These are phyloP conservation scores for Blumeriella jaapii DNA, from an alignment of 2,329 filamentous ascomycete species.

Conservation along the genomic window DNA sequence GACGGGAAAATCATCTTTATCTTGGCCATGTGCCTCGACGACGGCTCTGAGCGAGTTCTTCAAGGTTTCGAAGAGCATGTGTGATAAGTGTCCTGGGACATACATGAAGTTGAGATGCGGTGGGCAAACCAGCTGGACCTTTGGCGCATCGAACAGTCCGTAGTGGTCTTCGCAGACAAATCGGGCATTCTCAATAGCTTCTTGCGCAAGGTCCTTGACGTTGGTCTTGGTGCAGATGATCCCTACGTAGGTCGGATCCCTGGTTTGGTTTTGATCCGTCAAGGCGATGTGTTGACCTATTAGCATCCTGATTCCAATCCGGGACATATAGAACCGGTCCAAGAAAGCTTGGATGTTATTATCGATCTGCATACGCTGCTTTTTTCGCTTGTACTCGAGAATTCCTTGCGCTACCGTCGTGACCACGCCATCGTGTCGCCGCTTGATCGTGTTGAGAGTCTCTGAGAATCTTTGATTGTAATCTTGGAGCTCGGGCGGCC, in stretches of 20 bases:
- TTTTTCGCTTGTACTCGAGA: slow-evolving; percentile 91
- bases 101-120: slow-evolving; percentile 98
- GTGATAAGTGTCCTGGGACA: slow-evolving; percentile 93
- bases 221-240: slow-evolving; percentile 99
- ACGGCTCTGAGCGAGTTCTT: slow-evolving; percentile 97
- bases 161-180: slow-evolving; percentile 99
- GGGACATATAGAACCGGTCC: slow-evolving; percentile 99
- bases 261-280: slow-evolving; percentile 81
- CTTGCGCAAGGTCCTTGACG: slow-evolving; percentile 84
- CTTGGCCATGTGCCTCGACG: slow-evolving; percentile 87
- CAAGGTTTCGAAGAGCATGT: slow-evolving; percentile 98
- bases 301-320: slow-evolving; percentile 97
- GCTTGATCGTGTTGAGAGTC: slow-evolving; percentile 86
- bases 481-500: slow-evolving; percentile 87
- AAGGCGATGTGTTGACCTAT: slow-evolving; percentile 97
- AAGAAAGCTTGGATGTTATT: slow-evolving; percentile 95
- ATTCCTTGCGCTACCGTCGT: slow-evolving; percentile 98
- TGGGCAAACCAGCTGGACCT: slow-evolving; percentile 92
- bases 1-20: slow-evolving; percentile 91
- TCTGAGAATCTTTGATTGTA: slow-evolving; percentile 89
- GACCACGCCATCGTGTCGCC: slow-evolving; percentile 90
- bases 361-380: slow-evolving; percentile 97
- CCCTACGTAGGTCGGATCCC: slow-evolving; percentile 88
- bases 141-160: slow-evolving; percentile 90
- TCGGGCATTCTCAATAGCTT: slow-evolving; percentile 97